A percentile compares a stretch with the other conserved stretches of the same genome.
Evolutionary conservation across 768 basidiomycete species (phyloP).

Genomic region (Pleurotus platypus): DNA sequence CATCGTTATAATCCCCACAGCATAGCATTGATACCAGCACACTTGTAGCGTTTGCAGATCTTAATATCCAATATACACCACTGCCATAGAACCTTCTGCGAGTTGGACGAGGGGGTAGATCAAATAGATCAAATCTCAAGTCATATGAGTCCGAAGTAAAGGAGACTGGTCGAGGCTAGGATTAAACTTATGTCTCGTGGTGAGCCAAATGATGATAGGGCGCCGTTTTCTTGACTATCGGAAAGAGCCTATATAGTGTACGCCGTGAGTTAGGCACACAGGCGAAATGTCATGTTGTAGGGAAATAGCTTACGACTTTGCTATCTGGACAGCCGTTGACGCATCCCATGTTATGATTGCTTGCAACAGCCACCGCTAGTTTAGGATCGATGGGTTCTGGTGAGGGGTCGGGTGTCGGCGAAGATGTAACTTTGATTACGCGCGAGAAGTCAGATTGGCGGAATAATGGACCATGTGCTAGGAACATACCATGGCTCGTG

Average conservation of each 20-base stretch:
- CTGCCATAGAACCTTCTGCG: neutral
- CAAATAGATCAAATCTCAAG: neutral
- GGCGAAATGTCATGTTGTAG: neutral
- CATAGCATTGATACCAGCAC: neutral
- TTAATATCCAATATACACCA: too few relatives aligned
- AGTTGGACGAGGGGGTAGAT: too few relatives aligned
- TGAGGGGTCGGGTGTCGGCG: constrained; percentile 11
- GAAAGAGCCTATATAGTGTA: neutral
- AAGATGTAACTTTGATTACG: constrained; percentile 3
- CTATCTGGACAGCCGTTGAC: constrained; percentile 11
- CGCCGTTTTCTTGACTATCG: neutral
- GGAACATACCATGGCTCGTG: too few relatives aligned
- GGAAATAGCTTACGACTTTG: constrained; percentile 17
- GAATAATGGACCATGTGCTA: neutral
- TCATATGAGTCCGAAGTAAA: neutral
- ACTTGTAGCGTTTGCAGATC: constrained; percentile 8
- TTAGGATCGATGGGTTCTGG: constrained; percentile 19
- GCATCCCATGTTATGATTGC: constrained; percentile 21
- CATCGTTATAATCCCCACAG: constrained; percentile 3
- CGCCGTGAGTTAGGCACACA: neutral
- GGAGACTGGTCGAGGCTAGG: neutral
- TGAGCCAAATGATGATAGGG: neutral
- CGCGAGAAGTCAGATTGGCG: neutral
- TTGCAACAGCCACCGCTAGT: constrained; percentile 20
- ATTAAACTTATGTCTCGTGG: too few relatives aligned